These are phyloP conservation scores for Paspalum vaginatum DNA, from an alignment of 176 grass and related monocot genomes.

Conservation along the genomic window DNA sequence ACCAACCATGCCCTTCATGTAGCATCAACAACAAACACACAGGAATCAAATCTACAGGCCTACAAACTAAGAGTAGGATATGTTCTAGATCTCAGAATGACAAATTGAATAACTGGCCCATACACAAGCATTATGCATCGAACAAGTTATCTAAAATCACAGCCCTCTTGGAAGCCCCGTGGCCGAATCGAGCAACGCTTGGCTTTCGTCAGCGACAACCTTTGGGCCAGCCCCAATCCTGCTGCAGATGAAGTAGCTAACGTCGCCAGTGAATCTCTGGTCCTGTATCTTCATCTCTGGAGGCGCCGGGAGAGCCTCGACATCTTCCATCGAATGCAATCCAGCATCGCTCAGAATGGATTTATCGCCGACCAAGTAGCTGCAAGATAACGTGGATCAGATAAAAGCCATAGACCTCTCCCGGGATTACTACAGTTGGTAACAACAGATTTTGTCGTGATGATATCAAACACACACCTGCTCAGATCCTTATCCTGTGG, in stretches of 20 bases:
- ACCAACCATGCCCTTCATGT: background rate
- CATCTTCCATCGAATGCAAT: conserved; percentile 63
- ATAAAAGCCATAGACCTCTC: conserved; percentile 33
- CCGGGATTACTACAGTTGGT: background rate
- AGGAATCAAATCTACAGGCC: conserved; percentile 3
- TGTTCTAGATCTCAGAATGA: background rate
- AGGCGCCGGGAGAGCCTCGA: conserved; percentile 65
- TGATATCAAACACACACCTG: conserved; percentile 45
- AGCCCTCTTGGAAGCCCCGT: conserved; percentile 41
- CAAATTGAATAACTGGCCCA: background rate
- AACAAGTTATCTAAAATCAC: background rate
- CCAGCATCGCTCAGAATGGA: conserved; percentile 67
- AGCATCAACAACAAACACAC: background rate
- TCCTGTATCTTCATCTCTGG: conserved; percentile 52
- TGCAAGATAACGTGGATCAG: conserved; percentile 41
- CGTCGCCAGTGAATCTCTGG: conserved; percentile 42
- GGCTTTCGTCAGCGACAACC: conserved; percentile 29
- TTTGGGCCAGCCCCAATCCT: conserved; percentile 49
- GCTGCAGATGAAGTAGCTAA: conserved; percentile 58
- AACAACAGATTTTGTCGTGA: background rate
- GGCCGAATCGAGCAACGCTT: conserved; percentile 35
- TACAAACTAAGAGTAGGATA: background rate
- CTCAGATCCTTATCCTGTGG: conserved; percentile 70
- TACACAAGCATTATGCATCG: background rate
- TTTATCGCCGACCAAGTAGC: conserved; percentile 91